Evolutionary conservation across 345 rosid genomes (phyloP), one percentile per base, ranked within the genome.

Genomic region (Noccaea caerulescens): DNA sequence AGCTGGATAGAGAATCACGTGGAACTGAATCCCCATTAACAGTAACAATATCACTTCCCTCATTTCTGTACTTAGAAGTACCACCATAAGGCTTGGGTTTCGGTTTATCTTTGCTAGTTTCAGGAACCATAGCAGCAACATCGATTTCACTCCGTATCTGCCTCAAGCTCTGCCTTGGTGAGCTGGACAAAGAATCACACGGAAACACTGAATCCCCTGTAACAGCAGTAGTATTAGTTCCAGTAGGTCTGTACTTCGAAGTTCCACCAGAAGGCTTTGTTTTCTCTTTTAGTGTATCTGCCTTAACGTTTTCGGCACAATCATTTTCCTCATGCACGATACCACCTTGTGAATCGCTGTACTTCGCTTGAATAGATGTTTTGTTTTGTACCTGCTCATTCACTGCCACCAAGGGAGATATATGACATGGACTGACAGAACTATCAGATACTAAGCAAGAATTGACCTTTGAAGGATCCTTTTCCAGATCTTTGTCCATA

Each of bases 341-440:
- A 33, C 72, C 76, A 58, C 32, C 60, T 59, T 70, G 75, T 80
- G 46, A 67, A 10, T 68, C 58, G 53, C 33, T 56, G 37, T 45
- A 77, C 27, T 60, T 25, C 66, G 61, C 59, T 51, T 63, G 44
- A 77, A 53, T 62, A 51, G 72, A 73, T 34, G 25, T 50, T 63
- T 57, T 70, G 58, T 69, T 81, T 46, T 62, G 66, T 10, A 72
- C 47, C 70, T 71, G 82, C 55, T 71, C 79, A 73, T 67, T 66
- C 51, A 61, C 68, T 47, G 57, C 46, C 72, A 72, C 60, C 66
- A 58, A 34, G 46, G 66, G 68, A 73, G 54, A 45, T 52, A 13
- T 30, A 34, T 68, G 64, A 56, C 63, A 64, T 34, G 76, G 71
- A 79, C 63, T 76, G 10, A 58, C 70, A 41, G 73, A 76, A 58